phyloP scores from a whole-genome alignment of 2,329 filamentous ascomycete species.

The Nectriaceae sp. region DNA sequence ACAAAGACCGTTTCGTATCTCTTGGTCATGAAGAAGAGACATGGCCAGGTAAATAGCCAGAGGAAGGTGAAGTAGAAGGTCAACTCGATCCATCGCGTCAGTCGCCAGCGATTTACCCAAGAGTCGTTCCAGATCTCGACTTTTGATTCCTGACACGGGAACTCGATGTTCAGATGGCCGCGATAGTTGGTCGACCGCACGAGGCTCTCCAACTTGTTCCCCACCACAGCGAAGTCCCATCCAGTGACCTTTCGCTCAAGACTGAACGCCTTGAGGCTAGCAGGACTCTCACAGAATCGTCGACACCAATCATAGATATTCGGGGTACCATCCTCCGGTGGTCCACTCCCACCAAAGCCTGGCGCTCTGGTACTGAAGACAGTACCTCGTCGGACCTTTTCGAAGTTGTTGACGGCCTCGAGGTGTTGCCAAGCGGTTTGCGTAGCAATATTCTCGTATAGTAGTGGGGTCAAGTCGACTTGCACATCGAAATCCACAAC shows the following conservation, averaged over 20 bases:
- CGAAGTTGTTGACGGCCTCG: conserved; percentile 56
- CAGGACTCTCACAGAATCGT: conserved; percentile 61
- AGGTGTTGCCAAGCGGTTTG: conserved; percentile 45
- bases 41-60: conserved; percentile 72
- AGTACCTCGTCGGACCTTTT: conserved; percentile 67
- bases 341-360: conserved; percentile 33
- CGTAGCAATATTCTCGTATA: conserved; percentile 48
- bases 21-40: conserved; percentile 67
- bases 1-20: conserved; percentile 65
- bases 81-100: conserved; percentile 63
- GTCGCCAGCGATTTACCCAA: conserved; percentile 64
- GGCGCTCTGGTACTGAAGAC: conserved; percentile 55
- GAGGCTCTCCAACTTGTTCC: conserved; percentile 53
- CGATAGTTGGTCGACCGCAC: conserved; percentile 68
- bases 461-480: conserved; percentile 60
- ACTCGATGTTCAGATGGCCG: conserved; percentile 59
- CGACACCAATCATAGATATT: conserved; percentile 64
- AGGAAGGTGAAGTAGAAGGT: conserved; percentile 67
- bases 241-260: conserved; percentile 57
- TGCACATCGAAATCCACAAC: conserved; percentile 62
- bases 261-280: conserved; percentile 58
- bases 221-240: conserved; percentile 59
- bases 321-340: conserved; percentile 33
- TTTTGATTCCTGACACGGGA: conserved; percentile 57
- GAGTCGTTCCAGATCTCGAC: conserved; percentile 67